Base-by-base conservation (phyloP, 225 moss, liverwort and hornwort species). In the Physcomitrellopsis africana region DNA sequence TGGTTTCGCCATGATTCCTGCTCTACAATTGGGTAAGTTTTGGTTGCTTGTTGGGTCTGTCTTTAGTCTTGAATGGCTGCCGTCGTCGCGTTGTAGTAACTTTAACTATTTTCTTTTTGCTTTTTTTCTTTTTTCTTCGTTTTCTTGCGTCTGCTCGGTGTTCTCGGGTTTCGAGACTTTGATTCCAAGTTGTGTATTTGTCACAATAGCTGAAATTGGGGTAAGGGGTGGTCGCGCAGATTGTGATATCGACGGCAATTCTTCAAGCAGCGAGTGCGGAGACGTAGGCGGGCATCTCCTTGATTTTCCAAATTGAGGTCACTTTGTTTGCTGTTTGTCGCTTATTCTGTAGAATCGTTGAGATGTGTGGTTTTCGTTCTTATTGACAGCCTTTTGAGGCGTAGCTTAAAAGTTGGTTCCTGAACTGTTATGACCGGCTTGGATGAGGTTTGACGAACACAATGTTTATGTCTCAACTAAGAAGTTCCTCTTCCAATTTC, bases 341-440 rank as follows among this genome's bases (percentile, higher is more conserved):
- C 11, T 37, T 46, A 27, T 63, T 47, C 32, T 37, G 4, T 57
- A 58, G 41, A 27, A 13, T n/a, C 12, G 10, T 49, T 79, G 54
- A 63, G 44, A 61, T 51, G 57, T 44, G 72, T 68, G 41, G 58
- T 69, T 79, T 63, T 13, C 32, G 24, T 69, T 69, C 24, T 10
- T 46, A 51, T 51, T 58, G 32, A 37, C 1, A 37, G 45, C 16
- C 47, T 79, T 19, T 63, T 59, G 32, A 37, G 52, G 45, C 8
- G 8, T 66, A 10, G 83, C 60, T 73, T 69, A 60, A 32, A 10
- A 60, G 65, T 76, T 80, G 76, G 80, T 83, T 80, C 80, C 72
- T 29, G 72, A 68, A 79, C 72, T 79, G 69, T 69, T 82, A 58
- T 24, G 70, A 71, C 16, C 23, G 51, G 68, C 56, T 45, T 54